Evolutionary conservation across 192 early-diverging fungal species (phyloP), one percentile per base, ranked within the genome.

Genomic region (Coemansia reversa): DNA sequence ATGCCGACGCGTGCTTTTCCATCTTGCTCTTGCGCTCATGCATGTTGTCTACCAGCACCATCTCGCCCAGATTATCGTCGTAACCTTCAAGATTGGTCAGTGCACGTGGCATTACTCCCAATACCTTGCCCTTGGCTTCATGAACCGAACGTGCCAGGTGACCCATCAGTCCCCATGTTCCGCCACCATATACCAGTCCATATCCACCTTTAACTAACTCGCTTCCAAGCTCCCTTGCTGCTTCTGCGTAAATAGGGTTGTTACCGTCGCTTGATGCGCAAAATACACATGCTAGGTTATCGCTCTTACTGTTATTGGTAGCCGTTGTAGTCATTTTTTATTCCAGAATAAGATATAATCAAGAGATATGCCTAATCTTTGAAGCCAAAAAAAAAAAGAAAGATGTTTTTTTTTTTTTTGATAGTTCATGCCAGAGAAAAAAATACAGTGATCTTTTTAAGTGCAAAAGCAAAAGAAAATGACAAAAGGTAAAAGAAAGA

Each of bases 1-100:
- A 96, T 4, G 87, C 92, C 59, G 84, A 76, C 19, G 83, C 62
- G 58, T 84, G 62, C 27, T 91, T 84, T 66, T 80, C 85, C 87
- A 96, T 90, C 67, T 82, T 64, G 20, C 70, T 70, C 73, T 96
- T 96, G 67, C 94, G 85, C 32, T 86, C 80, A 49, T 94, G 92
- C 94, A 96, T 94, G 75, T 89, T 89, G 60, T 85, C 67, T 16
- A 95, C 93, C 7, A 88, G 30, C 29, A 89, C 69, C 55, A 76
- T 75, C 33, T 76, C 69, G 14, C 86, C 87, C 12, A 84, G 58
- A 8, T 82, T 48, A 22, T 39, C n/a, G 51, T 64, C 47, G 42
- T 81, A 74, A 50, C 78, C 81, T 23, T 87, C 85, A 39, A 72
- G 65, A 4, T 69, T 52, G 8, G 67, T 73, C 54, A 93, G 80